Percentiles rank a stretch among this genome's conserved stretches.
Conservation (phyloP, 345 rosid genomes). For the Pistacia atlantica region DNA sequence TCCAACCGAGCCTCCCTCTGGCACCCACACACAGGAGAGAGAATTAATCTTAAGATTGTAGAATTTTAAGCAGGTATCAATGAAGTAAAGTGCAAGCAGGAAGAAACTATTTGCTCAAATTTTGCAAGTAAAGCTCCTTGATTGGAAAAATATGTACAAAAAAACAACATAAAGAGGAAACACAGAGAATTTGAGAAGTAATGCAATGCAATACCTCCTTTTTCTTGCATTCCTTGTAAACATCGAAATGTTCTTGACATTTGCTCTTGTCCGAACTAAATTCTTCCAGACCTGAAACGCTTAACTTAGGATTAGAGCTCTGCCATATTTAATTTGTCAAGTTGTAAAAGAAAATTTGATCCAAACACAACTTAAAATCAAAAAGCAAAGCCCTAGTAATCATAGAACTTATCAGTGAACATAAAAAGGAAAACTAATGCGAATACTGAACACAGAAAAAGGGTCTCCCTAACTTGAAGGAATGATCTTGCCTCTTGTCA, state of each 20-base stretch:
- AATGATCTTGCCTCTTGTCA: background rate
- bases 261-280: slow-evolving; percentile 81
- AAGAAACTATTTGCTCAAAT: background rate
- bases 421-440: too few species aligned
- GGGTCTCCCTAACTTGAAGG: background rate
- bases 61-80: background rate
- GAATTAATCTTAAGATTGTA: slow-evolving; percentile 2
- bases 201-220: slow-evolving; percentile 53
- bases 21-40: slow-evolving; percentile 3
- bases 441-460: too few species aligned
- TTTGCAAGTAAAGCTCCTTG: too few species aligned
- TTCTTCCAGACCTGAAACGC: slow-evolving; percentile 78
- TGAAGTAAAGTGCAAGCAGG: background rate
- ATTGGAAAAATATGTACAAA: background rate
- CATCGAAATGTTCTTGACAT: slow-evolving; percentile 91
- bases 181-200: background rate
- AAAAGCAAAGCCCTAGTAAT: background rate
- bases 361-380: background rate
- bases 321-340: background rate
- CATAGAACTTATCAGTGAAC: too few species aligned
- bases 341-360: background rate
- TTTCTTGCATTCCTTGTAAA: slow-evolving; percentile 97
- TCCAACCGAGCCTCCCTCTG: slow-evolving; percentile 98
- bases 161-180: background rate
- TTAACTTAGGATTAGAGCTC: background rate